Base-by-base conservation (phyloP, 208 protist genomes). In the Tritrichomonas foetus region DNA sequence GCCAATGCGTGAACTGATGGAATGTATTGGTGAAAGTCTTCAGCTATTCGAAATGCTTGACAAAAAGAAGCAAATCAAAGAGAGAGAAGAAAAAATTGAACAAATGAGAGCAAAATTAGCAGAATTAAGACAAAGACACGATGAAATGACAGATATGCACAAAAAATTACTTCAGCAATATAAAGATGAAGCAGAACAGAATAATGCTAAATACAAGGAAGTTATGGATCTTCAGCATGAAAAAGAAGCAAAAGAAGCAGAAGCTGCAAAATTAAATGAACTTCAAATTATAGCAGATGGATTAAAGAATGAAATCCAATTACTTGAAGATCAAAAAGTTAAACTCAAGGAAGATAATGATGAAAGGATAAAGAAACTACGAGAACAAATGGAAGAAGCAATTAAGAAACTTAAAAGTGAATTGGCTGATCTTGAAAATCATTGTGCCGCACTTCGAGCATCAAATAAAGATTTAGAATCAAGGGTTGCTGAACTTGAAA, bases 251-350 rank as follows among this genome's bases (percentile, higher is more conserved):
- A 53, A 39, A 39, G 78, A 89, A 57, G 78, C 78, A n/a, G 78
- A 89, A 11, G 41, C 47, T 57, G 47, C 78, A 57, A 25, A 47
- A 14, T 57, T 89, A n/a, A 27, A 13, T 13, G 78, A 89, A 16
- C 44, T 89, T 5, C 41, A 89, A 57, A 89, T 89, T 30, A 89
- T 89, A 39, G 47, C 47, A 39, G 47, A 89, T 89, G 78, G 78
- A 2, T 39, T 89, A 2, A 89, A 47, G 47, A 89, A 89, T n/a
- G 78, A 89, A 57, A 89, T 89, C 0, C 14, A 89, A 33, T 47
- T 89, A 33, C 41, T 89, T 57, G 47, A 89, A 89, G 13, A 47
- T 39, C 78, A 89, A 16, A 53, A 27, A 20, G 47, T 44, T 9
- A 89, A 89, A 57, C 78, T 89, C 9, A 57, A 27, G 3, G 30